Evolutionary conservation across 2,329 filamentous ascomycete genomes (phyloP).

Genomic region (Sporothrix pseudoabietina): DNA sequence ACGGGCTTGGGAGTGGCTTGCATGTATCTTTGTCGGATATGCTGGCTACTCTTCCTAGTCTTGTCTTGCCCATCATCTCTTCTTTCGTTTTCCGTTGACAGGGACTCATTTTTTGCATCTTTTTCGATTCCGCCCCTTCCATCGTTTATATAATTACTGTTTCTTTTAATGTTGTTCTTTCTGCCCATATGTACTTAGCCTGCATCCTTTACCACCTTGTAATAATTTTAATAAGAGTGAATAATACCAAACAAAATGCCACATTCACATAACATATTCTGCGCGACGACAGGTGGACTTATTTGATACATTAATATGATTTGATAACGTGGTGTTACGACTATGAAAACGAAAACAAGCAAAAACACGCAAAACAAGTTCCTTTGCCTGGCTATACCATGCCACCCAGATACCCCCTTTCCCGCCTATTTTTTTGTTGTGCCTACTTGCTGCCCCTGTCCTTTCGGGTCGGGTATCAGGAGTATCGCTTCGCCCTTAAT

Average conservation of each 20-base stretch:
- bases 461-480: neutral
- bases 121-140: neutral
- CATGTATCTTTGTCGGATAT: neutral
- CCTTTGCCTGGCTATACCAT: neutral
- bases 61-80: neutral
- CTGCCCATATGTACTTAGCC: conserved; percentile 10
- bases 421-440: neutral
- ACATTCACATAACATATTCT: neutral
- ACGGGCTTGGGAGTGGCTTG: neutral
- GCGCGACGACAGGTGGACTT: too few relatives aligned
- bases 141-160: neutral
- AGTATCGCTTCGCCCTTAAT: neutral
- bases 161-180: conserved; percentile 19
- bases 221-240: conserved; percentile 27
- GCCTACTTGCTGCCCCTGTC: too few relatives aligned
- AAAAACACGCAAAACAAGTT: neutral
- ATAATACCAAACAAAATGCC: neutral
- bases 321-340: too few relatives aligned
- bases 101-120: neutral
- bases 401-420: neutral
- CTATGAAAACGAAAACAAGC: too few relatives aligned
- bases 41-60: neutral
- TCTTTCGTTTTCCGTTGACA: conserved; percentile 5
- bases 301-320: too few relatives aligned
- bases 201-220: conserved; percentile 19